These are phyloP conservation scores for Leccinum sublutescens DNA, from an alignment of 768 basidiomycete genomes.

Conservation along the genomic window DNA sequence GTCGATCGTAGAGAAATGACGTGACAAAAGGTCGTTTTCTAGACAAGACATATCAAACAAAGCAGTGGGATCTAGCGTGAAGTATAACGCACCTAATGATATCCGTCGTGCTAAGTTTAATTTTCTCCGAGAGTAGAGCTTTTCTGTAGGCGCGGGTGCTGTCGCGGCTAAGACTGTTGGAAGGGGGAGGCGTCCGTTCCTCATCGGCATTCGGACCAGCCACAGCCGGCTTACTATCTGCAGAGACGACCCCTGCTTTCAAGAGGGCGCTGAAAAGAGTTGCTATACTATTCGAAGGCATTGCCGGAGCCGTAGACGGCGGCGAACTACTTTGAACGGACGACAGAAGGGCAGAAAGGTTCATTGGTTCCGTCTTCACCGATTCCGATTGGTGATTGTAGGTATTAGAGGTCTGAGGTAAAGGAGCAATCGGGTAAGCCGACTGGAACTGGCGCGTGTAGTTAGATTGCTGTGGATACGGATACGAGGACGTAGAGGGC, in stretches of 20 bases:
- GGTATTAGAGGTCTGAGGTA: conserved; percentile 31
- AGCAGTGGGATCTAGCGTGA: not conserved
- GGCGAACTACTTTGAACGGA: conserved; percentile 24
- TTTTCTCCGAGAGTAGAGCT: conserved; percentile 54
- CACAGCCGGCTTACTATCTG: conserved; percentile 50
- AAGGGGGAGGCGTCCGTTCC: conserved; percentile 34
- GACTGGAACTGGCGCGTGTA: conserved; percentile 30
- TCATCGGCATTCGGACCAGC: conserved; percentile 37
- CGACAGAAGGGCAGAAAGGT: conserved; percentile 31
- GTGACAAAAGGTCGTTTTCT: conserved; percentile 54
- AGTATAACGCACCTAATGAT: conserved; percentile 58
- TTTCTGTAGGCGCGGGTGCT: conserved; percentile 58
- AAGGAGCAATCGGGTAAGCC: conserved; percentile 31
- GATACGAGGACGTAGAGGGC: conserved; percentile 25
- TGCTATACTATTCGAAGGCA: conserved; percentile 42
- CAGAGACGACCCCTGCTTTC: conserved; percentile 75
- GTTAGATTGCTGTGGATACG: conserved; percentile 33
- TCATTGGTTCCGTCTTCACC: conserved; percentile 31
- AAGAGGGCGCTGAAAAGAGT: conserved; percentile 66
- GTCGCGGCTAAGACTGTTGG: conserved; percentile 41
- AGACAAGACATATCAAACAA: conserved; percentile 21
- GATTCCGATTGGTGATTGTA: conserved; percentile 27
- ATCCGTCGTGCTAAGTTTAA: conserved; percentile 66
- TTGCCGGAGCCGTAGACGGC: conserved; percentile 22
- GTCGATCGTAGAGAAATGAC: conserved; percentile 69